Evolutionary conservation across 345 rosid species (phyloP), one percentile per base, ranked within the genome.

Genomic region (Salix exigua): DNA sequence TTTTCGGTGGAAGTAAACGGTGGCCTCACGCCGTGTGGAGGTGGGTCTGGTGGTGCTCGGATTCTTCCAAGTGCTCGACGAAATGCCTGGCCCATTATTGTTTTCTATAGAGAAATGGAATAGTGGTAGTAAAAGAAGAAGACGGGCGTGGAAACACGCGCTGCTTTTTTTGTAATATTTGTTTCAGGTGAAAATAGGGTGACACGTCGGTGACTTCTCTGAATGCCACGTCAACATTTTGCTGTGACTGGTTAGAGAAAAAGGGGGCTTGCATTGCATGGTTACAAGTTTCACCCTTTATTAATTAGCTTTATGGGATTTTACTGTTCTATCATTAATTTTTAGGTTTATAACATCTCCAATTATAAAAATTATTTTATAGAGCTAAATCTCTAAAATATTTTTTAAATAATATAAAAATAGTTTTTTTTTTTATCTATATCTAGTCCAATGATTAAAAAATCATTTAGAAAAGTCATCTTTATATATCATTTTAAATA

Each of bases 41-140:
- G 77, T 71, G 79, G 82, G 60, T 86, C 90, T 28, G 77, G 25
- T 53, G 77, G 25, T 76, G 86, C 81, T 76, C 82, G 62, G 58
- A 91, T 79, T 85, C 86, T 89, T 30, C 97, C 97, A 85, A 88
- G 79, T 40, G 97, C 98, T 91, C 98, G 95, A 90, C 99, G 98
- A 89, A 96, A 88, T 87, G 92, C 97, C 89, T 96, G 98, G 68
- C 98, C 98, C 99, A 94, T 92, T 48, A 26, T n/a, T 40, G 28
- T 17, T 64, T 28, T 55, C 62, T 31, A 31, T 48, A 50, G 18
- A 13, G 8, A 51, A 21, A 53, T 19, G 60, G 21, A 4, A 31
- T 31, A 38, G 18, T 1, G 0, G 26, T 10, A 16, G 53, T 10
- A 42, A 42, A 26, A 18, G 42, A 42, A 46, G 35, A 10, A 30